Base-by-base conservation (phyloP, 805 yeast genomes). In the Yamadazyma insecticola region DNA sequence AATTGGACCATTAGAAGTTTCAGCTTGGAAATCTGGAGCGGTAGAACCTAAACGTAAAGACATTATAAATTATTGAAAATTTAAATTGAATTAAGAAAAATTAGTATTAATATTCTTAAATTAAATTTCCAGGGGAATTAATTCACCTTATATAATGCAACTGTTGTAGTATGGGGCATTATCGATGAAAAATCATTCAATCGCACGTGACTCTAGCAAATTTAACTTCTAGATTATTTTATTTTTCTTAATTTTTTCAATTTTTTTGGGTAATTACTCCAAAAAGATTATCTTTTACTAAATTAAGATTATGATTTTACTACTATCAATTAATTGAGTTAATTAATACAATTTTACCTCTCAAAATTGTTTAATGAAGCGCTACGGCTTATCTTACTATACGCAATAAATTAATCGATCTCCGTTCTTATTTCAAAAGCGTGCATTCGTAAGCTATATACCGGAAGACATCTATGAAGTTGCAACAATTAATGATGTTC, bases 1-100 rank as follows among this genome's bases (percentile, higher is more conserved):
- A 53, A 88, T 76, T 42, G 76, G 75, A 36, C 97, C 97, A 42
- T 70, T 70, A 37, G 96, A 84, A 35, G 95, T 77, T 43, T 76
- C 76, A 37, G 95, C 90, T 40, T 70, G 67, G 73, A 88, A 88
- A 61, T 89, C 81, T 55, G 97, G 97, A 37, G 95, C 97, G 32
- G 64, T 63, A 25, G 89, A 75, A 33, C 94, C 94, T 41, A 41
- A 41, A 33, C 45, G 40, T 41, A 38, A 34, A 26, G 40, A 26
- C 39, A 32, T 36, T 12, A 22, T 32, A 6, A 26, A 6, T 26
- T 26, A 16, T 28, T 22, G n/a, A n/a, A n/a, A n/a, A n/a, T n/a
- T n/a, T n/a, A n/a, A n/a, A n/a, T n/a, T n/a, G n/a, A n/a, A n/a
- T n/a, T n/a, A n/a, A n/a, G n/a, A n/a, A n/a, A n/a, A n/a, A n/a